phyloP scores from a whole-genome alignment of 2,329 filamentous ascomycete genomes.

The Colletotrichum brevisporum region DNA sequence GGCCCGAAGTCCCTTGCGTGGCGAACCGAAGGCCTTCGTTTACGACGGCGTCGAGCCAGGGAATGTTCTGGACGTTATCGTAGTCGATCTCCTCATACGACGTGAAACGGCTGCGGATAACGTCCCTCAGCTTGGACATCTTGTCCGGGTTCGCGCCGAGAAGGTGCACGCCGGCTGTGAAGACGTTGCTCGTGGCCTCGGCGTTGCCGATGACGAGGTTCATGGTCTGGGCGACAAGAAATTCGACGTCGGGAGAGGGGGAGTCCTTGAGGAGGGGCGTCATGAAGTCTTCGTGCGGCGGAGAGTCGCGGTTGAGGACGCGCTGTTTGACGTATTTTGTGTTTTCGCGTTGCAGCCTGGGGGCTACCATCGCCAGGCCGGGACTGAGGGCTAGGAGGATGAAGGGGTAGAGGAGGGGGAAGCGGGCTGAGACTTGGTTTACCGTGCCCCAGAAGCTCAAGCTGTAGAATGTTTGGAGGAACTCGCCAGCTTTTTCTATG shows the following conservation, averaged over 20 bases:
- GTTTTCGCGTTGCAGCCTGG: constrained; percentile 11
- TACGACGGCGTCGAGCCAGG: too few species aligned
- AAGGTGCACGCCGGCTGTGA: constrained; percentile 24
- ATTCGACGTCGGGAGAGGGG: background rate
- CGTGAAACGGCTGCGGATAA: constrained; percentile 41
- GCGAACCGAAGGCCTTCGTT: too few species aligned
- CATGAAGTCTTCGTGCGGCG: constrained; percentile 1
- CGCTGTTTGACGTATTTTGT: constrained; percentile 1
- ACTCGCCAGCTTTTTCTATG: background rate
- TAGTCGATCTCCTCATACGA: constrained; percentile 43
- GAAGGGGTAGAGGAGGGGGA: constrained; percentile 17
- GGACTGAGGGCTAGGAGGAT: constrained; percentile 5
- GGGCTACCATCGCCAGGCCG: constrained; percentile 6
- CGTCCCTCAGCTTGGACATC: constrained; percentile 14
- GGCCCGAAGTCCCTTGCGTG: too few species aligned
- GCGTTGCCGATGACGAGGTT: constrained; percentile 13
- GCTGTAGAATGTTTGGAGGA: constrained; percentile 25
- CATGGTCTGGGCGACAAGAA: constrained; percentile 16
- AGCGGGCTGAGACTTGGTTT: constrained; percentile 16
- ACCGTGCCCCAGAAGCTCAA: constrained; percentile 25
- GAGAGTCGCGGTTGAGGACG: background rate
- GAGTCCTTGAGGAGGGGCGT: background rate
- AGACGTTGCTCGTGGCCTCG: constrained; percentile 30
- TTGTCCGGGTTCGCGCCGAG: constrained; percentile 9
- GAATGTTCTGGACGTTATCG: constrained; percentile 6